Evolutionary conservation across 495 filamentous ascomycete species (phyloP), one percentile per base, ranked within the genome.

Genomic region (Neurospora sp.): DNA sequence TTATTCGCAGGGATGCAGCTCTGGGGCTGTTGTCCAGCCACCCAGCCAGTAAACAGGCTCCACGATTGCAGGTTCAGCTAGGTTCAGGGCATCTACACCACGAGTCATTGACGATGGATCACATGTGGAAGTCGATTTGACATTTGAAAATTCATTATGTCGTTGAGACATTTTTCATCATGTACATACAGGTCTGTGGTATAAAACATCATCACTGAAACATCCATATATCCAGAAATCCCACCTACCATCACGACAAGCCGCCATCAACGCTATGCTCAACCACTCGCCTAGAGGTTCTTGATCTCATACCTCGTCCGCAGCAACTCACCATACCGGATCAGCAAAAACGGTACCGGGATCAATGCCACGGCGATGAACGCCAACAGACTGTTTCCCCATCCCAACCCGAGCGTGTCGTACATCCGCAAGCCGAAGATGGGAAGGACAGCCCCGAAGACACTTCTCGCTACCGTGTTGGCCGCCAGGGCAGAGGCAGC

Each of bases 401-500:
- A 91, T 5, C 89, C 89, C n/a, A 87, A 78, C 0, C 88, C 88
- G 0, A 91, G 79, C 0, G 74, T 74, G 0, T 76, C 70, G 71
- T 89, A 91, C 85, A 91, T 86, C 1, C 44, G 71, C 39, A 84
- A 76, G 8, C 88, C 88, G 10, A 83, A 86, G 7, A 91, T 80
- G 2, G 89, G 89, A n/a, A 91, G 74, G 31, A 90, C 81, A 1
- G 86, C 86, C 31, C 87, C 89, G 11, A 86, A 82, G 22, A 89
- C 73, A 35, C 83, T 88, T 35, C 89, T 80, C 2, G 85, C 81
- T 1, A 89, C 81, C 0, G 87, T 86, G 59, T 86, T 83, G 14
- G 86, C 86, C 0, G 87, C 88, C 4, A 89, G 75, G 0, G 85
- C 88, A 1, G 84, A 88, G 6, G 91, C 90, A 0, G 91, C 89